Base-by-base conservation (phyloP, 176 grass and related monocot species). In the Panicum miliaceum region DNA sequence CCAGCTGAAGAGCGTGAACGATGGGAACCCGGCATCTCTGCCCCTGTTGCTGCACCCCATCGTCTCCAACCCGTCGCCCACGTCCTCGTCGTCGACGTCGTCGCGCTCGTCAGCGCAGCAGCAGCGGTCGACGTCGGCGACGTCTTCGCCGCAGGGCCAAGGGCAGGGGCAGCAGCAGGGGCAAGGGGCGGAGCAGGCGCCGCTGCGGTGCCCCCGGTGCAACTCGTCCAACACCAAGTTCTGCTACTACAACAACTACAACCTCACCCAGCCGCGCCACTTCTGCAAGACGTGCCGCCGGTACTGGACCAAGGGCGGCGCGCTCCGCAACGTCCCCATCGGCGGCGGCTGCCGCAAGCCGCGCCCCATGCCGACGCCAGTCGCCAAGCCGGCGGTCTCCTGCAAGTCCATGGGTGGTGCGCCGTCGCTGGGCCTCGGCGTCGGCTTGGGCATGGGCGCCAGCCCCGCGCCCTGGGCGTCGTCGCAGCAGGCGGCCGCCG, bases 171-270 rank as follows among this genome's bases (percentile, higher is more conserved):
- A 11, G 40, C 20, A 3, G 15, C 76, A 63, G 54, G 73, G 2
- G 3, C 65, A 54, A 23, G 37, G 75, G 36, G 64, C 68, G 46
- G 78, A 87, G 81, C 85, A 81, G 86, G 38, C 76, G 79, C 86
- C 90, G 67, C 77, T 94, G 25, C 89, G 84, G 0, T 94, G 92
- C 80, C 92, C 92, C 8, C 86, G 92, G 76, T 94, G 92, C 64
- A 83, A 94, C 79, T 94, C 92, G 26, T 78, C 92, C 62, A 91
- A 94, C 89, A 94, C 92, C 89, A 94, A 94, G 86, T 94, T 94
- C 89, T 94, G 92, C 89, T 94, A 94, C 89, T 94, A 91, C 92
- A 94, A 94, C 86, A 94, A 94, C 86, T 90, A 91, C 80, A 91
- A 89, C 86, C 89, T 86, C 61, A 89, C 92, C 64, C 92, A 94